These are phyloP conservation scores for Sequoiadendron giganteum DNA, from an alignment of 75 land plant genomes.

Conservation along the genomic window DNA sequence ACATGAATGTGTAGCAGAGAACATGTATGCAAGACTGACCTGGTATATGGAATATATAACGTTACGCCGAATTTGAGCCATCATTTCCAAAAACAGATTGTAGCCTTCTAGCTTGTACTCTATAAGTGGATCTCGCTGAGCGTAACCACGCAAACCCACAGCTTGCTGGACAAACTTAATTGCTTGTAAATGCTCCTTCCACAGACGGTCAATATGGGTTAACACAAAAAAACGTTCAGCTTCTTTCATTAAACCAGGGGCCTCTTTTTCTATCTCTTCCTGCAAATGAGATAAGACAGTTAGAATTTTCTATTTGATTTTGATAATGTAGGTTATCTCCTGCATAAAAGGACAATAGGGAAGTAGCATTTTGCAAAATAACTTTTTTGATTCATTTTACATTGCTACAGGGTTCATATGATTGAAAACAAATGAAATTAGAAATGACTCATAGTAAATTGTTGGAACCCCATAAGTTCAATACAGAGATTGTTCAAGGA, in stretches of 20 bases:
- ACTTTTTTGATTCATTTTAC: background rate
- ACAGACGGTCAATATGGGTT: constrained; percentile 87
- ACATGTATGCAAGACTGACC: constrained; percentile 27
- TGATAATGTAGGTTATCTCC: background rate
- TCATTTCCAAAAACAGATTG: constrained; percentile 97
- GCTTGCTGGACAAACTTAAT: constrained; percentile 97
- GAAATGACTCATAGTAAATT: background rate
- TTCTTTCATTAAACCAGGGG: constrained; percentile 98
- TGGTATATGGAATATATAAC: constrained; percentile 96
- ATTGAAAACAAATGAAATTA: background rate
- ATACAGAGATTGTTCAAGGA: background rate
- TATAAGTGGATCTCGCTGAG: constrained; percentile 98
- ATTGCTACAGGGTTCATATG: background rate
- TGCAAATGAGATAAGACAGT: constrained; percentile 14
- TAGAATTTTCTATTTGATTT: background rate
- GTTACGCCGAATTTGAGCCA: constrained; percentile 94
- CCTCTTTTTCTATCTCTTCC: constrained; percentile 83
- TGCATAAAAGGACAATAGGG: background rate
- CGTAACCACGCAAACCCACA: constrained; percentile 97
- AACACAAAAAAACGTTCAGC: constrained; percentile 92
- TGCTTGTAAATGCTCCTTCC: constrained; percentile 99
- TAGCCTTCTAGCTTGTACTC: constrained; percentile 99
- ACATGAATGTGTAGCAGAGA: background rate
- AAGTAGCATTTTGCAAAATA: background rate
- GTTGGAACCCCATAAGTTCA: background rate